A percentile compares a stretch with the other conserved stretches of the same genome.
Conservation (phyloP, 192 early-diverging fungal genomes). For the Diversispora eburnea region DNA sequence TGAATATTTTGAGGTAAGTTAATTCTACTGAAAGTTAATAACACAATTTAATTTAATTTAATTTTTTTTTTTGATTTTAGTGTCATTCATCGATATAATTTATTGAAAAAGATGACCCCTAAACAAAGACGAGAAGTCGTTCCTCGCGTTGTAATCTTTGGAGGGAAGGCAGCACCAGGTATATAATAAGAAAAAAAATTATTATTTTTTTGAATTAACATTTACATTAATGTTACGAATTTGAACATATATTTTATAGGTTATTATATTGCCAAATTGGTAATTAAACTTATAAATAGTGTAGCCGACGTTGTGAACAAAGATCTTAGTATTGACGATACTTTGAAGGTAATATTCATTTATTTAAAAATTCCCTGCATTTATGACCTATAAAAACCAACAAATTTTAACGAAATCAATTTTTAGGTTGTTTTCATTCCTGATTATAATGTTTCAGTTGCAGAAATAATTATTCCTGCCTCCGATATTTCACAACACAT, state of each 20-base stretch:
- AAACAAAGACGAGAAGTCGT: conserved; percentile 64
- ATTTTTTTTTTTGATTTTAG: conserved; percentile 24
- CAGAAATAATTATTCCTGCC: conserved; percentile 94
- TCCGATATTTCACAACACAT: conserved; percentile 99
- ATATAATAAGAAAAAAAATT: too few species aligned
- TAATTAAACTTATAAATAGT: conserved; percentile 98
- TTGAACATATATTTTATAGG: conserved; percentile 39
- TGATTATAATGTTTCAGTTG: conserved; percentile 97
- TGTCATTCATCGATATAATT: conserved; percentile 92
- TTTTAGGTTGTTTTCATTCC: conserved; percentile 85
- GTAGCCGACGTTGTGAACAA: conserved; percentile 86
- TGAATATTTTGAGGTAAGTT: conserved; percentile 85
- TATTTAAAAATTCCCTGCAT: neutral
- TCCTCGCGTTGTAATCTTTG: conserved; percentile 90
- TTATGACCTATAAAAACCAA: neutral
- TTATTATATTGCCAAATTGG: conserved; percentile 97
- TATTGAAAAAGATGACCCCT: conserved; percentile 74
- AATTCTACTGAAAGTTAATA: neutral
- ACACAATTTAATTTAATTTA: neutral
- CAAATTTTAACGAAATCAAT: neutral
- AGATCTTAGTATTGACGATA: conserved; percentile 72
- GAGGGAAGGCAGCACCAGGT: conserved; percentile 89
- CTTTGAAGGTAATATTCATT: conserved; percentile 62
- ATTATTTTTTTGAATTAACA: neutral
- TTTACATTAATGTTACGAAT: neutral